These are phyloP conservation scores for Quercus tomentella DNA, from an alignment of 331 rosid genomes.

Conservation along the genomic window DNA sequence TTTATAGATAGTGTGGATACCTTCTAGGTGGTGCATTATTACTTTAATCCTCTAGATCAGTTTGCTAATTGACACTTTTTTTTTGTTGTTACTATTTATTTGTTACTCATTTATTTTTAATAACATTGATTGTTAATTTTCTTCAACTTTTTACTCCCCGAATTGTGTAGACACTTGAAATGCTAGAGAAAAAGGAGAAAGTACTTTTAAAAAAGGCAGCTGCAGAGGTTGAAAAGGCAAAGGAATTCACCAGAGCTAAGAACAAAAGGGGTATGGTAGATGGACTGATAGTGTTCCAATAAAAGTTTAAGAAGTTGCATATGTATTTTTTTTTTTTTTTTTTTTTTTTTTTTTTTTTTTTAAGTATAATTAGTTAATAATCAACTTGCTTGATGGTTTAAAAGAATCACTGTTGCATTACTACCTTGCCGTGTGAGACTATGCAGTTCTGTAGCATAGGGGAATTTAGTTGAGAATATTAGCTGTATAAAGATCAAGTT, in stretches of 20 bases:
- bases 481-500: not conserved
- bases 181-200: slow-evolving; percentile 96
- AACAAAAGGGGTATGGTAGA: slow-evolving; percentile 71
- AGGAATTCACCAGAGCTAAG: slow-evolving; percentile 76
- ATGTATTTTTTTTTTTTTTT: not conserved
- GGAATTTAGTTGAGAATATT: not conserved
- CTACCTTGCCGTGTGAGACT: not conserved
- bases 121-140: not conserved
- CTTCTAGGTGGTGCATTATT: not conserved
- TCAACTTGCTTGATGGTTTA: not conserved
- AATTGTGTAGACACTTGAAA: slow-evolving; percentile 80
- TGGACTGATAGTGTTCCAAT: not conserved
- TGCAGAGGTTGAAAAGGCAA: slow-evolving; percentile 87
- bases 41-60: not conserved
- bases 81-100: not conserved
- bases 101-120: not conserved
- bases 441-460: not conserved
- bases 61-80: not conserved
- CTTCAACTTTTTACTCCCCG: slow-evolving; percentile 4
- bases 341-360: too few species aligned
- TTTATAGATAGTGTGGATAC: not conserved
- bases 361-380: not conserved
- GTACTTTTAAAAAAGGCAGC: slow-evolving; percentile 76
- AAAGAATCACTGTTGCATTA: not conserved
- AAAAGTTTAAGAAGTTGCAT: not conserved